Conservation (phyloP, 148 eudicot species). For the Arbutus unedo region DNA sequence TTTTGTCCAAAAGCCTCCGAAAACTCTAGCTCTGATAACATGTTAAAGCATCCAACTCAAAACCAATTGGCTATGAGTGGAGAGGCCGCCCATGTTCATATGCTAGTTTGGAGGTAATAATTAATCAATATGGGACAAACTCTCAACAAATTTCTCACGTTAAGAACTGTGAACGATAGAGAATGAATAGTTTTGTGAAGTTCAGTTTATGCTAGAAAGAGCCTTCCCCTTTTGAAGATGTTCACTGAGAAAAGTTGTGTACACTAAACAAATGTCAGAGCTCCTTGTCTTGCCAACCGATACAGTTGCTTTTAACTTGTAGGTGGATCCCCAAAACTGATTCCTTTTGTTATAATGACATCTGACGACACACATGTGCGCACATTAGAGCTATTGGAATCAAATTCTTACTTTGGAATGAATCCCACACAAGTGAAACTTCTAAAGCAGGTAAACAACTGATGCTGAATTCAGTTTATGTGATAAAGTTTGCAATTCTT, state of each 20-base stretch:
- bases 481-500: background rate
- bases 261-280: background rate
- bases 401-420: slow-evolving; percentile 94
- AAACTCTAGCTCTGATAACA: no score
- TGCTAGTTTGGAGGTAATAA: no score
- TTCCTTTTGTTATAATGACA: slow-evolving; percentile 93
- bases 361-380: slow-evolving; percentile 92
- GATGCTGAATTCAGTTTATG: background rate
- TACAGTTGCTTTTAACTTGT: slow-evolving; percentile 25
- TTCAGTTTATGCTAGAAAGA: background rate
- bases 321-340: slow-evolving; percentile 61
- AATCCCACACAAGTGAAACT: slow-evolving; percentile 74
- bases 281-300: slow-evolving; percentile 3
- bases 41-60: no score
- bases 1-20: no score
- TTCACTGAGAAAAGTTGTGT: background rate
- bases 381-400: slow-evolving; percentile 60
- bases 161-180: background rate
- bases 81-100: no score
- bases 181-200: background rate
- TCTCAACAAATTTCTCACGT: background rate
- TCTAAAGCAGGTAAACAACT: slow-evolving; percentile 70
- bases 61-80: no score
- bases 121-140: no score
- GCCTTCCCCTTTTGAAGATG: slow-evolving; percentile 3